These are phyloP conservation scores for Pichia sp. DNA, from an alignment of 1,139 yeast species.

Conservation along the genomic window DNA sequence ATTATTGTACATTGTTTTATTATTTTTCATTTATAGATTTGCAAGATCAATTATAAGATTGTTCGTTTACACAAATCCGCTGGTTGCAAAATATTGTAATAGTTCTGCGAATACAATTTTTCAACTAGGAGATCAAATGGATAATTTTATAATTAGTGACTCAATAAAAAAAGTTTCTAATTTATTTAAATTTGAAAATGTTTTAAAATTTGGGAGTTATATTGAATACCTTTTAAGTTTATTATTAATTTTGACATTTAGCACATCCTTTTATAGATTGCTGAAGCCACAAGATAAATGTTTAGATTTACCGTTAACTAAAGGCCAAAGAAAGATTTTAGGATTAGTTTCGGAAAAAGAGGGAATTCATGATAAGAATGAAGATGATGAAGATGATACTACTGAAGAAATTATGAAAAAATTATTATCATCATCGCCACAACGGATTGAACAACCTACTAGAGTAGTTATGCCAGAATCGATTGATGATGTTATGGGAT, in stretches of 20 bases:
- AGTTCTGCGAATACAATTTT: too few species aligned
- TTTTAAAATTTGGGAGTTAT: slow-evolving; percentile 1
- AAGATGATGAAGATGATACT: slow-evolving; percentile 1
- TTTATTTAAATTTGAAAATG: slow-evolving; percentile 9
- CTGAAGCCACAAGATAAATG: slow-evolving; percentile 30
- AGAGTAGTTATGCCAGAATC: slow-evolving; percentile 7
- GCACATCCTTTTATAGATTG: slow-evolving; percentile 19
- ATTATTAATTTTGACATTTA: slow-evolving; percentile 19
- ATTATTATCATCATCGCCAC: slow-evolving; percentile 2
- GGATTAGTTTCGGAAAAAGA: slow-evolving; percentile 19
- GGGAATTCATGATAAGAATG: not conserved
- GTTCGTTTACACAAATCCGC: slow-evolving; percentile 11
- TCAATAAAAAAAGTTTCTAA: too few species aligned
- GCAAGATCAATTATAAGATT: slow-evolving; percentile 20
- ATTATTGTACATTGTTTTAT: slow-evolving; percentile 19
- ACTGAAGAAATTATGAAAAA: slow-evolving; percentile 1
- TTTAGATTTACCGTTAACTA: slow-evolving; percentile 28
- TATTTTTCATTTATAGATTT: slow-evolving; percentile 21
- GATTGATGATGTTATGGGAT: slow-evolving; percentile 13
- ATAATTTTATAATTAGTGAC: not conserved
- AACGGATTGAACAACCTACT: slow-evolving; percentile 2
- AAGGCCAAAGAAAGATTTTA: slow-evolving; percentile 27
- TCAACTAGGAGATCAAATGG: too few species aligned
- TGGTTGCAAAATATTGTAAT: too few species aligned
- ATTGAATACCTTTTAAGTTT: slow-evolving; percentile 11